phyloP scores from a whole-genome alignment of 23 red algal species.

The Gracilaria domingensis region DNA sequence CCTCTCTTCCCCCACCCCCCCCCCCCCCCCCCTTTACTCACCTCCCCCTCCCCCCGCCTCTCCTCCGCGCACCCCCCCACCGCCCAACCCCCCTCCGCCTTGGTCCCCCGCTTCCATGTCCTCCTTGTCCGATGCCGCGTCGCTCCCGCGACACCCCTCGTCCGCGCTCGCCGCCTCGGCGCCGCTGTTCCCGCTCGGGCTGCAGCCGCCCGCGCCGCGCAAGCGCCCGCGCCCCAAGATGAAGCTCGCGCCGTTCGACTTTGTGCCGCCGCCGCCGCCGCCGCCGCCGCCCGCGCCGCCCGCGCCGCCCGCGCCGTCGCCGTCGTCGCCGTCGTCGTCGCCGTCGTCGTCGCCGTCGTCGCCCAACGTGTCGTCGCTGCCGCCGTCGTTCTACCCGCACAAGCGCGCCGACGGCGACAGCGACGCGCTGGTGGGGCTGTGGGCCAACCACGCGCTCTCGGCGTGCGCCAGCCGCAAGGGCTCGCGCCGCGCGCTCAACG shows the following conservation, averaged over 20 bases:
- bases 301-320: background rate
- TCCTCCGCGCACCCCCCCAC: background rate
- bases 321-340: background rate
- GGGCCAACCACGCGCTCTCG: conserved; percentile 18
- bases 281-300: conserved; percentile 1
- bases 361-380: conserved; percentile 22
- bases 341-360: background rate
- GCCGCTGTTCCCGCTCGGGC: background rate
- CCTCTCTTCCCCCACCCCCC: too few species aligned
- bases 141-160: too few species aligned
- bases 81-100: background rate
- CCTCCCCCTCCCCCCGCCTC: background rate
- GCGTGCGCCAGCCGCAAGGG: conserved; percentile 26
- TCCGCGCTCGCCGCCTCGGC: too few species aligned
- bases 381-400: conserved; percentile 17
- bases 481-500: conserved; percentile 24
- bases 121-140: background rate
- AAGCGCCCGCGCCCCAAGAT: conserved; percentile 25
- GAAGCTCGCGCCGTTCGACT: background rate
- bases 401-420: background rate
- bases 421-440: conserved; percentile 10
- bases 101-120: too few species aligned
- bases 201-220: background rate
- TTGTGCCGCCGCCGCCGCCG: background rate
- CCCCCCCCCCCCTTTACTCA: background rate